Conservation (phyloP, 208 protist species). For the Leishmania lainsoni region DNA sequence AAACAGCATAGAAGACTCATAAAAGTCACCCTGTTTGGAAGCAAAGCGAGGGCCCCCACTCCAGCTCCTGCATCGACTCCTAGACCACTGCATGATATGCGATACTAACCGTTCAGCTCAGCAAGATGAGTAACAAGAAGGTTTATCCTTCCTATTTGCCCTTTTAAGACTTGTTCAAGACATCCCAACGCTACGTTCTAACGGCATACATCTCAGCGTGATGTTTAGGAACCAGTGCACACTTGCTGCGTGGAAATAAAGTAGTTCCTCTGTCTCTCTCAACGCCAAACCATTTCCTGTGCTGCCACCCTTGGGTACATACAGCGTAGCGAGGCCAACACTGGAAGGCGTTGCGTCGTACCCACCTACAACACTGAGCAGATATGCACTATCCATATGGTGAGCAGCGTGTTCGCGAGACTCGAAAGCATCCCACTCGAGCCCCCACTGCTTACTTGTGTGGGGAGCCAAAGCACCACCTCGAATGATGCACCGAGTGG, state of each 20-base stretch:
- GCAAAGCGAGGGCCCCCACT: not conserved
- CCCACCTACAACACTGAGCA: not conserved
- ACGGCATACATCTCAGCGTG: too few relatives aligned
- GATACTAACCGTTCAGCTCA: not conserved
- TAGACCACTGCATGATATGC: not conserved
- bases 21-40: not conserved
- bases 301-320: fast-evolving
- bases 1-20: not conserved
- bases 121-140: not conserved
- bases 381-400: not conserved
- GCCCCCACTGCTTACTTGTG: not conserved
- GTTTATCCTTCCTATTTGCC: not conserved
- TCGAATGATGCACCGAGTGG: too few relatives aligned
- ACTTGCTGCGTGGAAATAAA: too few relatives aligned
- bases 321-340: too few relatives aligned
- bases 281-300: not conserved
- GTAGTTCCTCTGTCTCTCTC: too few relatives aligned
- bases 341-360: not conserved
- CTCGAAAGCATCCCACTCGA: not conserved
- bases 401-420: not conserved
- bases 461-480: not conserved
- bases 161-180: not conserved
- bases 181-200: too few relatives aligned
- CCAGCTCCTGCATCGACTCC: not conserved
- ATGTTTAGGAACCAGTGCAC: too few relatives aligned